Conservation (phyloP, 257 asterid genomes). For the Cynanchum wilfordii region DNA sequence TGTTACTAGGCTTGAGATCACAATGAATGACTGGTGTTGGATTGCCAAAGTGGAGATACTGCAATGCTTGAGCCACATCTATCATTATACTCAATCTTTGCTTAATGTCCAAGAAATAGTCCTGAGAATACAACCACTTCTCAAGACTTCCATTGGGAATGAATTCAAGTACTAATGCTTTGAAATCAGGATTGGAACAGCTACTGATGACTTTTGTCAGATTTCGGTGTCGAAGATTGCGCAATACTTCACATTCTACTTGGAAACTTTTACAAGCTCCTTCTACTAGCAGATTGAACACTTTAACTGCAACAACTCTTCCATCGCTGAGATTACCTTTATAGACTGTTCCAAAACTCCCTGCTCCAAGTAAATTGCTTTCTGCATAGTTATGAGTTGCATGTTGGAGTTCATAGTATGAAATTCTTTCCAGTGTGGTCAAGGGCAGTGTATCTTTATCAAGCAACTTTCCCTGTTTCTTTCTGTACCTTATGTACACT, state of each 20-base stretch:
- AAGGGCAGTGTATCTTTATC: neutral
- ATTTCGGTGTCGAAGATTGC: constrained; percentile 10
- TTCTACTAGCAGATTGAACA: constrained; percentile 11
- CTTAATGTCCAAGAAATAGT: neutral
- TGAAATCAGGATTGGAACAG: constrained; percentile 8
- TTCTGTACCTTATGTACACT: neutral
- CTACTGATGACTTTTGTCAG: constrained; percentile 13
- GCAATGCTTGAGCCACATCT: neutral
- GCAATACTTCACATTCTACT: constrained; percentile 2
- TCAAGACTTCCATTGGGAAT: constrained; percentile 16
- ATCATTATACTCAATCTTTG: neutral
- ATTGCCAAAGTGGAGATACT: constrained; percentile 6
- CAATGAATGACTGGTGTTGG: constrained; percentile 12
- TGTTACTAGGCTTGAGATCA: constrained; percentile 15
- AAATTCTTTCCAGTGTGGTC: neutral
- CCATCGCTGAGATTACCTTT: constrained; percentile 16
- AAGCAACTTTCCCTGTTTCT: neutral
- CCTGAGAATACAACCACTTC: constrained; percentile 5
- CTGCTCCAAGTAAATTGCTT: constrained; percentile 16
- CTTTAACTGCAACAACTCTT: constrained; percentile 12
- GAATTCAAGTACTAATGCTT: constrained; percentile 12
- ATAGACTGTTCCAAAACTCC: constrained; percentile 20
- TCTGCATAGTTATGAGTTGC: constrained; percentile 4
- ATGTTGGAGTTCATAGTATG: constrained; percentile 3
- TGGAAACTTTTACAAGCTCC: constrained; percentile 13